Base-by-base conservation (phyloP, 2,329 filamentous ascomycete species). In the Gnomoniopsis sp. region DNA sequence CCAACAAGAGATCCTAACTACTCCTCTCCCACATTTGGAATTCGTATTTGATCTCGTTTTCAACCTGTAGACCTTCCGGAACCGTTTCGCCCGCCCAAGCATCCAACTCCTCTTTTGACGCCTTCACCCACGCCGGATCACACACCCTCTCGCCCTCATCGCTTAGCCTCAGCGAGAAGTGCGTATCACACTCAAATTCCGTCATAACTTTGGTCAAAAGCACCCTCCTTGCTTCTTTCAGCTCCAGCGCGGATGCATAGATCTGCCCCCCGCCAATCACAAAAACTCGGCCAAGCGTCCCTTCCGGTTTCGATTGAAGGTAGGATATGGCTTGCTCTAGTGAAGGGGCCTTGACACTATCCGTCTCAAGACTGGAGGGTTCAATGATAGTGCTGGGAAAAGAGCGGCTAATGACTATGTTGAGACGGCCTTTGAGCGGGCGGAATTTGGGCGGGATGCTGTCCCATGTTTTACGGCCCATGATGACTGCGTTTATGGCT, bases 401-500 rank as follows among this genome's bases (percentile, higher is more conserved):
- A 15, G 78, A 77, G 49, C 88, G 79, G 62, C 86, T 89, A 65
- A 99, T 79, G 64, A 98, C 84, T 44, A 97, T 84, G 72, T 96
- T 98, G 53, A 92, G 78, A 11, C 95, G 81, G 62, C 86, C 88
- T 62, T 85, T 87, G 36, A 99, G 80, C 19, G 95, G 95, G 2
- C 92, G 83, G 71, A 95, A 92, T 53, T 80, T 82, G 7, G 79
- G 70, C 2, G 95, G 93, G 61, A 99, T 93, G 64, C 87, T 91
- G 54, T 96, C 91, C 88, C 93, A 99, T 0, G 95, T 99, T 75
- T 96, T 97, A 69, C 95, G 89, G 61, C 95, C 95, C 95, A 99
- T 99, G 66, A 99, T 88, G 53, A 98, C 90, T 19, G 90, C 89
- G 72, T 93, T 93, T 64, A 76, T 59, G 46, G 75, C 65, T 0